Conservation (phyloP, 2,329 filamentous ascomycete species). For the Verticillium tricorpus region DNA sequence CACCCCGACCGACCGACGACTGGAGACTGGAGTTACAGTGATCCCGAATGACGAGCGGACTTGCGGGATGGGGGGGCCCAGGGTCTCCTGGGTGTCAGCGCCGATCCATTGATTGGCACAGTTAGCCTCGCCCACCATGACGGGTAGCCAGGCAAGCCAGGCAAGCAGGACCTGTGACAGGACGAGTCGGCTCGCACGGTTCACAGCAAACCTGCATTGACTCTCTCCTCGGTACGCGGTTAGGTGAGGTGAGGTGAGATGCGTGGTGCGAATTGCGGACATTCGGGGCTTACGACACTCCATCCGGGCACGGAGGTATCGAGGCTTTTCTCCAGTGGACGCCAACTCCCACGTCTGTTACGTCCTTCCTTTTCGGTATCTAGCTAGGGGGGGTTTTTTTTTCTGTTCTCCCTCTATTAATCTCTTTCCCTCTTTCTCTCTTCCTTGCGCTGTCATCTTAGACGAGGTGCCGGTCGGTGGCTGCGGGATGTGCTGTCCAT, state of each 20-base stretch:
- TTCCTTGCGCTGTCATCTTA: background rate
- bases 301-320: background rate
- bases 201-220: background rate
- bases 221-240: background rate
- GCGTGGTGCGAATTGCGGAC: background rate
- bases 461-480: background rate
- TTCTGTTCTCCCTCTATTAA: too few relatives aligned
- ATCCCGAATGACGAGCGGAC: too few relatives aligned
- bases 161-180: background rate
- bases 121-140: background rate
- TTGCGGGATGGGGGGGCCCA: background rate
- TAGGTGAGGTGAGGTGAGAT: background rate
- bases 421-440: too few relatives aligned
- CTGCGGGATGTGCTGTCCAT: background rate
- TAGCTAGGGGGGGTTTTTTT: too few relatives aligned
- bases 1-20: background rate
- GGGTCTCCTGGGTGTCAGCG: background rate
- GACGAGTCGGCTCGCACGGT: background rate
- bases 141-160: too few relatives aligned
- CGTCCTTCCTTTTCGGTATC: too few relatives aligned
- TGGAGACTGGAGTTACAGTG: background rate
- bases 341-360: too few relatives aligned
- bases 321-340: too few relatives aligned
- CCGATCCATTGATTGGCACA: background rate
- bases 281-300: background rate